Conservation (phyloP, 1,284 basidiomycete species). For the Tausonia pullulans region DNA sequence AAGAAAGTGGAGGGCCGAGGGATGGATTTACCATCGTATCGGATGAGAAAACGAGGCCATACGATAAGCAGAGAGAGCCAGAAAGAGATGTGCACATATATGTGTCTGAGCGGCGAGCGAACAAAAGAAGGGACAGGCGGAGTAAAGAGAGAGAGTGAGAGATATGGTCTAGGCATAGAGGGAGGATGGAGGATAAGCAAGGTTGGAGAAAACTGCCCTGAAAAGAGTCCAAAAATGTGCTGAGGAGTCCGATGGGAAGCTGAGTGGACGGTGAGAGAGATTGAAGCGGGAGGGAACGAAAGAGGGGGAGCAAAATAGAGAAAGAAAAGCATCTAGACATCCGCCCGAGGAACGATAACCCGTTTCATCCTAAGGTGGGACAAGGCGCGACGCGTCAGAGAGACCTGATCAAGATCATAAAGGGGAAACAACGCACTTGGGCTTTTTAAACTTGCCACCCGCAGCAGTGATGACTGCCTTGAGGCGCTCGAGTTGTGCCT, state of each 20-base stretch:
- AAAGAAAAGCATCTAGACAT: background rate
- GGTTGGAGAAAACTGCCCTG: too few relatives aligned
- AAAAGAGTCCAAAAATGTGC: too few relatives aligned
- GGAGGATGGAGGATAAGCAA: too few relatives aligned
- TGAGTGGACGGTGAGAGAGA: background rate
- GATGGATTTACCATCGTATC: background rate
- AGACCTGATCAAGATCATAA: background rate
- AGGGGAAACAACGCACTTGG: background rate
- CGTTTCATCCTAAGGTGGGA: too few relatives aligned
- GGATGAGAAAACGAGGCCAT: background rate
- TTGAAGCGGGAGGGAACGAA: background rate
- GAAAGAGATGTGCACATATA: background rate
- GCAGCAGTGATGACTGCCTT: background rate
- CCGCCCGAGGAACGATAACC: too few relatives aligned
- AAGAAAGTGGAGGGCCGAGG: background rate
- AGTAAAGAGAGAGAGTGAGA: background rate
- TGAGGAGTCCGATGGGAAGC: too few relatives aligned
- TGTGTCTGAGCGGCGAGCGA: background rate
- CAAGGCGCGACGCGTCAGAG: too few relatives aligned
- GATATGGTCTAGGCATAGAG: background rate
- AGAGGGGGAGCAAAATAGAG: background rate
- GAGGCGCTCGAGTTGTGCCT: background rate
- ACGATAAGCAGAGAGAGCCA: too few relatives aligned
- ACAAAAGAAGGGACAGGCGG: background rate
- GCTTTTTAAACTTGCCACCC: background rate